Evolutionary conservation across 2,329 filamentous ascomycete genomes (phyloP), one percentile per base, ranked within the genome.

Genomic region (Monosporascus sp.): DNA sequence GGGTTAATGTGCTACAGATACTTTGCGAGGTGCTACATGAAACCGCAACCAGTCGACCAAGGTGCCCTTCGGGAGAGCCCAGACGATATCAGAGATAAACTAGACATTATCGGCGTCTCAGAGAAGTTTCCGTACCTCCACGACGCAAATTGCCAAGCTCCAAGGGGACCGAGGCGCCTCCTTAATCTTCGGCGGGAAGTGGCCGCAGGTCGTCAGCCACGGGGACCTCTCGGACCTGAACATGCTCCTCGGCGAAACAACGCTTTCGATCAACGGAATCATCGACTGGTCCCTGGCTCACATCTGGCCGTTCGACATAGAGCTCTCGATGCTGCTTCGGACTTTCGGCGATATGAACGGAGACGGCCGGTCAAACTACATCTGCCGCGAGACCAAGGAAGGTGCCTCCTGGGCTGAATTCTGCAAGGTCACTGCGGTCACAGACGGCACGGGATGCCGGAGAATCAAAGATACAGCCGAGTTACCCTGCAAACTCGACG

Each of bases 231-330:
- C 50, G 47, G 63, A 65, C 56, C 60, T 62, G 46, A 68, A 70
- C 49, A 57, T 69, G 27, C 62, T 67, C 14, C 49, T 65, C 6
- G 57, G 68, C 46, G 49, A 57, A 3, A 14, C 27, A 15, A 67
- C 60, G 3, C 64, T 65, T 20, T 36, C 60, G 18, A 59, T 70
- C 25, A 67, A 65, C 1, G 65, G 66, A 8, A 50, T 70, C 27
- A 50, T 69, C 22, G 66, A 70, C 55, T 70, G 67, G 65, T 55
- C 62, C 15, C 62, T 64, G 11, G 65, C 60, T 1, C 53, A 54
- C 9, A 52, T 68, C 14, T 53, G 50, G 17, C 66, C 66, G 4
- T 70, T 70, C 49, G 66, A 66, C 17, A 59, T 66, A 9, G 55
- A 64, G 2, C 50, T 69, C 11, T 67, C 59, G 56, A 66, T 51